Evolutionary conservation across 2,329 filamentous ascomycete genomes (phyloP), one percentile per base, ranked within the genome.

Genomic region (Tolypocladium inflatum): DNA sequence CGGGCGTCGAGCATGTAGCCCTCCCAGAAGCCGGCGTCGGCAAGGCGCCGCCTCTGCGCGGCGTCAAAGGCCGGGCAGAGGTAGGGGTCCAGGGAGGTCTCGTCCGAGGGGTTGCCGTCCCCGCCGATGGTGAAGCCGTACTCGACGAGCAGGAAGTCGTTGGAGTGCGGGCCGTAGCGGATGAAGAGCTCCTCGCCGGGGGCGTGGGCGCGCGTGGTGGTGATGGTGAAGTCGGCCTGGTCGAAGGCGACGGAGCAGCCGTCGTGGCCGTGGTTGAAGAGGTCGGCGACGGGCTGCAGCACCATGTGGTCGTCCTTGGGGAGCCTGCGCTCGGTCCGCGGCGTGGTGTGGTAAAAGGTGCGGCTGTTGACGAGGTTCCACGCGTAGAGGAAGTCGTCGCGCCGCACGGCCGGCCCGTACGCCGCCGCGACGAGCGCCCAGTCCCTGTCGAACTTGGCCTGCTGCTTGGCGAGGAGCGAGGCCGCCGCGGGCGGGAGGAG

Each of bases 271-370:
- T 82, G 80, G 64, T 83, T 91, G 76, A 91, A 87, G 57, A 89
- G 82, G 68, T 91, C 88, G 1, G 87, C 84, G 41, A 89, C 85
- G 0, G 88, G 88, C 69, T 86, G 86, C 63, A 90, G 78, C 11
- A 83, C 83, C 76, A 90, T 83, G 65, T 82, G 82, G 64, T 89
- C 87, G 63, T 80, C 70, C 65, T 72, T 66, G 63, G 71, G 63
- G 30, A 74, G 69, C 61, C 70, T 64, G 33, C 7, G n/a, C 66
- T 77, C 71, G 60, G 80, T 77, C 42, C 70, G 71, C 2, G 77
- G 68, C 45, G 74, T 76, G 37, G 74, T 70, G 69, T 82, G 82
- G 71, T 85, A 86, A 64, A 86, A 86, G 0, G 81, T 83, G 60
- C 83, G 78, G 19, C 83, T 85, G 68, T 85, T 86, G 61, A 85